Percentiles rank a stretch among this genome's conserved stretches.
These are phyloP conservation scores for Sugiyamaella sp. DNA, from an alignment of 1,139 yeast genomes.

Conservation along the genomic window DNA sequence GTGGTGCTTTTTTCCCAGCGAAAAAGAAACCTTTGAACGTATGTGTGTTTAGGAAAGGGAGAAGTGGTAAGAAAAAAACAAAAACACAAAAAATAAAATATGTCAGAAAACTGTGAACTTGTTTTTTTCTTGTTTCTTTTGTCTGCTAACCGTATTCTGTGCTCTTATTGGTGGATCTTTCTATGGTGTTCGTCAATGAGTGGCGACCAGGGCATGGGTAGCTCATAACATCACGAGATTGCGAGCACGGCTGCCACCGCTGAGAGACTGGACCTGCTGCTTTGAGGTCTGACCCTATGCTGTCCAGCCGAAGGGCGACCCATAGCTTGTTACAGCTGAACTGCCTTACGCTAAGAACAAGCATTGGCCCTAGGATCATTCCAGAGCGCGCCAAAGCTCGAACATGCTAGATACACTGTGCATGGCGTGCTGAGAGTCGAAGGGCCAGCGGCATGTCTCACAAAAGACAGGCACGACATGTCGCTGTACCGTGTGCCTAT, in stretches of 20 bases:
- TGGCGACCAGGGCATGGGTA: background rate
- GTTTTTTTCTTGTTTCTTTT: conserved; percentile 12
- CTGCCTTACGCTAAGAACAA: no score
- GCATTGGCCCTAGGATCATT: no score
- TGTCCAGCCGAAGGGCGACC: background rate
- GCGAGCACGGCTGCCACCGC: background rate
- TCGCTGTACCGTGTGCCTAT: no score
- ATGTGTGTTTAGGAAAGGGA: background rate
- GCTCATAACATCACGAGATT: background rate
- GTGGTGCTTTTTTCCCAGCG: conserved; percentile 11
- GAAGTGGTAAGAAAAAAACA: background rate
- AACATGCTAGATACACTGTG: no score
- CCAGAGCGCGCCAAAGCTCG: no score
- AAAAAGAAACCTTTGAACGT: conserved; percentile 14
- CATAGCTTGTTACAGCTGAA: no score
- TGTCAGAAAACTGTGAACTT: conserved; percentile 8
- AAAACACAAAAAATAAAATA: conserved; percentile 6
- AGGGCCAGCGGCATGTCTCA: no score
- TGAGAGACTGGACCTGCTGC: no score
- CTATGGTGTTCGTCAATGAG: background rate
- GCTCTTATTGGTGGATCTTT: background rate
- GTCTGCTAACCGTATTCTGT: background rate
- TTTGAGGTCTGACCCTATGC: no score
- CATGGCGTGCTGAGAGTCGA: no score
- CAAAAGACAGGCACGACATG: no score